Evolutionary conservation across 1,284 basidiomycete genomes (phyloP).

Genomic region (Cryptococcus neoformans): DNA sequence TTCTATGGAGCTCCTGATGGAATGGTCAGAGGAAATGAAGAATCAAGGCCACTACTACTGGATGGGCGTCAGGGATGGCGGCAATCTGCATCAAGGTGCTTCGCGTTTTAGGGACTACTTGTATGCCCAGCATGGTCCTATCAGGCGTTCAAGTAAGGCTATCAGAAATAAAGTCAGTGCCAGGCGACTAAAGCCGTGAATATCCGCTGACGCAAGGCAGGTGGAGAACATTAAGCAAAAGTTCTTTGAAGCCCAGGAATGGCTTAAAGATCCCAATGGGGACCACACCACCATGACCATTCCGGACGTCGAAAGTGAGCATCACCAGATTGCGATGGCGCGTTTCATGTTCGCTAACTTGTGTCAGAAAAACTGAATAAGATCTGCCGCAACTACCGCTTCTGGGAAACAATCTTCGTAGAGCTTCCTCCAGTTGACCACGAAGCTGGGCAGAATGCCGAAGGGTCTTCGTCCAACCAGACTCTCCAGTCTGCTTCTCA

Average conservation of each 20-base stretch:
- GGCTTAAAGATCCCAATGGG: neutral
- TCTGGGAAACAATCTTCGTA: constrained; percentile 4
- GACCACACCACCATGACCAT: constrained; percentile 1
- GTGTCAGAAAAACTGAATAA: constrained; percentile 1
- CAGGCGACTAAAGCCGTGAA: neutral
- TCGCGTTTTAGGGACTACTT: constrained; percentile 1
- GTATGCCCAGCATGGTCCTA: constrained; percentile 1
- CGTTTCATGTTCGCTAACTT: neutral
- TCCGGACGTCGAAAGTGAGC: constrained; percentile 1
- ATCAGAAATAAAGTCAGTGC: neutral
- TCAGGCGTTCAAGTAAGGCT: constrained; percentile 1
- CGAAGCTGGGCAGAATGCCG: neutral
- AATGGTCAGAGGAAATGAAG: constrained; percentile 4
- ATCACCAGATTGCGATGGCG: neutral
- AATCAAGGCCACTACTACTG: constrained; percentile 2
- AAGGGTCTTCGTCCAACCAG: neutral
- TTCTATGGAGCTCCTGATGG: constrained; percentile 1
- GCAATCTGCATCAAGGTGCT: constrained; percentile 2
- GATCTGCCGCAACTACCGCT: constrained; percentile 3
- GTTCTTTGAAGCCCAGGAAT: constrained; percentile 3
- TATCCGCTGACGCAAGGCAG: neutral
- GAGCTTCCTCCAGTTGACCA: neutral
- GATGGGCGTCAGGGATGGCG: constrained; percentile 4
- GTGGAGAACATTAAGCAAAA: constrained; percentile 2
- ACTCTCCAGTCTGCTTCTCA: constrained; percentile 1